A percentile compares a stretch with the other conserved stretches of the same genome.
These are phyloP conservation scores for Gossypium trilobum DNA, from an alignment of 441 rosid genomes.

Conservation along the genomic window DNA sequence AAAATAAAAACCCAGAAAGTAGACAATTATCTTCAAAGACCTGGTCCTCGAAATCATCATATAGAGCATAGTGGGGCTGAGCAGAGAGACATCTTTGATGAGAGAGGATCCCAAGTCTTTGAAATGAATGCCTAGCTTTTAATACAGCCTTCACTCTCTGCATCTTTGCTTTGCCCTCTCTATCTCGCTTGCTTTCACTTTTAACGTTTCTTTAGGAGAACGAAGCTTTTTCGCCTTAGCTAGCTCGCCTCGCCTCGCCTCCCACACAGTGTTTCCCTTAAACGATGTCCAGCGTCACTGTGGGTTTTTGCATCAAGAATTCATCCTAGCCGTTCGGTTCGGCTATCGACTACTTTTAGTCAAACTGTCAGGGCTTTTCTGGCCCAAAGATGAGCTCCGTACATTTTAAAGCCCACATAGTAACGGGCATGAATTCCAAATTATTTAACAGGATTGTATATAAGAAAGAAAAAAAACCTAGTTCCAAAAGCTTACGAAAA, in stretches of 20 bases:
- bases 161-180: conserved; percentile 29
- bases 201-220: not conserved
- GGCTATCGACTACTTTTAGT: not conserved
- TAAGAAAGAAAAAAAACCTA: too few species aligned
- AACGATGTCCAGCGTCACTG: not conserved
- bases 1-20: not conserved
- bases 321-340: not conserved
- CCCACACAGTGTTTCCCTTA: not conserved
- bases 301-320: not conserved
- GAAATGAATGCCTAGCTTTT: conserved; percentile 28
- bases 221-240: not conserved
- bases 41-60: conserved; percentile 54
- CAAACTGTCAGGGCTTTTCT: not conserved
- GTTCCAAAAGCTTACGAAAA: too few species aligned
- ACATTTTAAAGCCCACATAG: not conserved
- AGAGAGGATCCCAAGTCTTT: conserved; percentile 30
- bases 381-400: not conserved
- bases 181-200: not conserved
- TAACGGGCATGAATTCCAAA: not conserved
- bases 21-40: conserved; percentile 20
- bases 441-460: too few species aligned
- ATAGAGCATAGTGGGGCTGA: conserved; percentile 41
- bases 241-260: not conserved
- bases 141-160: conserved; percentile 46
- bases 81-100: conserved; percentile 49